phyloP scores from a whole-genome alignment of 2,329 filamentous ascomycete species.

The Cytospora mali region DNA sequence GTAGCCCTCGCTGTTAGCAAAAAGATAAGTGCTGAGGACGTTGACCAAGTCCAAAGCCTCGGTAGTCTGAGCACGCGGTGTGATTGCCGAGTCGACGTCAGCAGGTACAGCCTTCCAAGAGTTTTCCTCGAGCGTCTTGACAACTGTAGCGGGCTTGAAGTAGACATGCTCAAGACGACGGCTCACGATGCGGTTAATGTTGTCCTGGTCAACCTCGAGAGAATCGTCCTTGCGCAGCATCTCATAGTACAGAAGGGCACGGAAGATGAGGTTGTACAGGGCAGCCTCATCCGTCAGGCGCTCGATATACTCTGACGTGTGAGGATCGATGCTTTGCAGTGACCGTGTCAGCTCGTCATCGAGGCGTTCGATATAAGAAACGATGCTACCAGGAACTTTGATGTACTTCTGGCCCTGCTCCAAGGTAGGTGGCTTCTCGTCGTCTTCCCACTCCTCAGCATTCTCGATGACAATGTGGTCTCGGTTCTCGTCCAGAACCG shows the following conservation, averaged over 20 bases:
- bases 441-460: slow-evolving; percentile 98
- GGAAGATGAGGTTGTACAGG: slow-evolving; percentile 91
- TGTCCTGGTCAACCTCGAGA: slow-evolving; percentile 79
- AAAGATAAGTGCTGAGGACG: slow-evolving; percentile 91
- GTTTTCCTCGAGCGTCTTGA: slow-evolving; percentile 91
- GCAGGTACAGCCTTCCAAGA: slow-evolving; percentile 81
- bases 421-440: slow-evolving; percentile 85
- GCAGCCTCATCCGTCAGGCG: slow-evolving; percentile 86
- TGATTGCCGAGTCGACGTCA: slow-evolving; percentile 75
- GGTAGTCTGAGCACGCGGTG: slow-evolving; percentile 67
- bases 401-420: slow-evolving; percentile 76
- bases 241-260: slow-evolving; percentile 87
- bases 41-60: slow-evolving; percentile 80
- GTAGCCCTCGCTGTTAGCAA: slow-evolving; percentile 91
- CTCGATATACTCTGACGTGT: slow-evolving; percentile 98
- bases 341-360: slow-evolving; percentile 97
- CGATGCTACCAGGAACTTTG: slow-evolving; percentile 89
- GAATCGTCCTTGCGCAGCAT: slow-evolving; percentile 69
- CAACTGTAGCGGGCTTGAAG: slow-evolving; percentile 96
- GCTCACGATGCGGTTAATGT: slow-evolving; percentile 90
- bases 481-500: slow-evolving; percentile 75
- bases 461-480: slow-evolving; percentile 87
- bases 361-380: slow-evolving; percentile 91
- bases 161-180: slow-evolving; percentile 95
- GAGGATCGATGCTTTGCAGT: slow-evolving; percentile 96